phyloP scores from a whole-genome alignment of 352 stramenopile genomes.

The Globisporangium lucens region DNA sequence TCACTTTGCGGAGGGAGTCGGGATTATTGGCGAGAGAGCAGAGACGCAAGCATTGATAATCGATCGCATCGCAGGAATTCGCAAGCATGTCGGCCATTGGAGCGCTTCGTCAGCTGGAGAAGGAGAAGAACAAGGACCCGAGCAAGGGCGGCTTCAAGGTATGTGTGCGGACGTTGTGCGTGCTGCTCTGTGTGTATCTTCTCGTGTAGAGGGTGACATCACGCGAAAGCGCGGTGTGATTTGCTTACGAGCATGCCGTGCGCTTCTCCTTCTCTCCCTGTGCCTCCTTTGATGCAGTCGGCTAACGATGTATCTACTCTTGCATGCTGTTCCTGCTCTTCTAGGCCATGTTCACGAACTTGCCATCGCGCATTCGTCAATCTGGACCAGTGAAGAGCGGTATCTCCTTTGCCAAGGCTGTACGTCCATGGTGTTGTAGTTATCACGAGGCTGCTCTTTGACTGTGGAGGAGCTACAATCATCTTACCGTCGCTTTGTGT shows the following conservation, averaged over 20 bases:
- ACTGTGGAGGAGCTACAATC: not conserved
- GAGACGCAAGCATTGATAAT: constrained; percentile 15
- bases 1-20: not conserved
- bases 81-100: constrained; percentile 78
- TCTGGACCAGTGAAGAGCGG: constrained; percentile 59
- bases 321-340: constrained; percentile 8
- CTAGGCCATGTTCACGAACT: constrained; percentile 61
- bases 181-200: not conserved
- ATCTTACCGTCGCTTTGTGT: constrained; percentile 2
- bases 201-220: not conserved
- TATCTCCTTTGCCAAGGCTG: constrained; percentile 55
- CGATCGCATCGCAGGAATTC: constrained; percentile 14
- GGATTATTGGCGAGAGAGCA: constrained; percentile 1
- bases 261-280: not conserved
- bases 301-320: not conserved
- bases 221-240: not conserved
- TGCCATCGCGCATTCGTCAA: constrained; percentile 65
- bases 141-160: constrained; percentile 64
- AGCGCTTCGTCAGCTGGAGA: constrained; percentile 79
- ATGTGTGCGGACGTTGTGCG: not conserved
- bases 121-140: constrained; percentile 73
- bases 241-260: not conserved
- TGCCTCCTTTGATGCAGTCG: not conserved
- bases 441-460: not conserved
- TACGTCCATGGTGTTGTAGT: constrained; percentile 16